These are phyloP conservation scores for Flaveria robusta DNA, from an alignment of 129 eudicot genomes.

Conservation along the genomic window DNA sequence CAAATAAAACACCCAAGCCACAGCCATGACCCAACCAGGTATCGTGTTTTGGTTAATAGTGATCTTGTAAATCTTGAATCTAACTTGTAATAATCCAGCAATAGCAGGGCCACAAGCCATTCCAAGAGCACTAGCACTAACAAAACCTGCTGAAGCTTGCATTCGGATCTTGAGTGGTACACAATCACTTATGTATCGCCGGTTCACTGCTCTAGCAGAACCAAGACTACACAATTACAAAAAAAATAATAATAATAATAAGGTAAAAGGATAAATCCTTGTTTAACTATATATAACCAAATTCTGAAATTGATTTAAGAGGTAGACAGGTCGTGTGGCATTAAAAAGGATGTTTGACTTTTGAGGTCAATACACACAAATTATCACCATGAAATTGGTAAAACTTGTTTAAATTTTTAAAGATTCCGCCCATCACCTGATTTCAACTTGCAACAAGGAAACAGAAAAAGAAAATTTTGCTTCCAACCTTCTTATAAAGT, in stretches of 20 bases:
- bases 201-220: conserved; percentile 89
- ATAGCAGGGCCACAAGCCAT: conserved; percentile 98
- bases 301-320: neutral
- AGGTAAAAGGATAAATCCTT: neutral
- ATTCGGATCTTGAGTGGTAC: conserved; percentile 84
- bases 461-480: neutral
- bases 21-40: conserved; percentile 93
- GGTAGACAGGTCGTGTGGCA: neutral
- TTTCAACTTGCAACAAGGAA: neutral
- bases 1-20: conserved; percentile 71
- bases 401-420: neutral
- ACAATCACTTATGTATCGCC: conserved; percentile 90
- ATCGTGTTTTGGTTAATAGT: conserved; percentile 72
- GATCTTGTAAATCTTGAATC: conserved; percentile 52
- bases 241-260: too few species aligned
- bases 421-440: neutral
- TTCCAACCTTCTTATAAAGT: neutral
- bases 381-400: neutral
- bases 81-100: conserved; percentile 77
- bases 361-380: neutral
- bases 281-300: neutral
- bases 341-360: neutral
- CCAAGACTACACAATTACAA: conserved; percentile 57
- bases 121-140: conserved; percentile 98
- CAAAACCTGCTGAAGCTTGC: conserved; percentile 97